Evolutionary conservation across 169 alveolate genomes (phyloP), one percentile per base, ranked within the genome.

Genomic region (Plasmodium malariae): DNA sequence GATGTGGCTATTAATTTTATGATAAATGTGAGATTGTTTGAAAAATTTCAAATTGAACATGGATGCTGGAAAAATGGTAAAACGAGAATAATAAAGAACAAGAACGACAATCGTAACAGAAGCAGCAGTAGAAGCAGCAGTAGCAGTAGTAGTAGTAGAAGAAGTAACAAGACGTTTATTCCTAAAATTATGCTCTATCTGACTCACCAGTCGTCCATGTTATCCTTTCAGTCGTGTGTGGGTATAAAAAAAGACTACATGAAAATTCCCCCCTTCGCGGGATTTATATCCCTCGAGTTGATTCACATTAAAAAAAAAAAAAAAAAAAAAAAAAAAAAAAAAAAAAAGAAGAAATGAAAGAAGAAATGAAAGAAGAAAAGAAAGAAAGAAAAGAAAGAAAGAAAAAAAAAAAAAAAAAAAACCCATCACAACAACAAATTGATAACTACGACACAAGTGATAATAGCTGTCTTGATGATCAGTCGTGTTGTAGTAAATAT

Each of bases 201-300:
- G 51, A 83, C 91, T 17, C 91, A 83, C 37, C 91, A 83, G 30
- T 83, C 91, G 0, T 17, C 91, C 26, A 65, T 83, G 48, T 43
- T 83, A 28, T 83, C 91, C 0, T 83, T 83, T 57, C 91, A 83
- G n/a, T 83, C 91, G 0, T 83, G 91, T 48, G 30, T 83, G 14
- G 91, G 91, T 7, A 70, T 83, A 36, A 51, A 68, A 70, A 67
- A 57, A 43, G 34, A 59, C 11, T 51, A 57, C 45, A 83, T 83
- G 83, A 83, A 83, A 57, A 83, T 83, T 0, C 91, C 91, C 5
- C 85, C 91, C 0, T 83, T 83, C 12, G 91, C 73, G 17, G 83
- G 78, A 1, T 83, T 83, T 43, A 43, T 83, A 37, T 83, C 91
- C 5, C 59, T 83, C 12, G 91, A 83, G 30, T 70, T 83, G 28